phyloP scores from a whole-genome alignment of 805 yeast genomes.

The Monosporozyma aerobia region DNA sequence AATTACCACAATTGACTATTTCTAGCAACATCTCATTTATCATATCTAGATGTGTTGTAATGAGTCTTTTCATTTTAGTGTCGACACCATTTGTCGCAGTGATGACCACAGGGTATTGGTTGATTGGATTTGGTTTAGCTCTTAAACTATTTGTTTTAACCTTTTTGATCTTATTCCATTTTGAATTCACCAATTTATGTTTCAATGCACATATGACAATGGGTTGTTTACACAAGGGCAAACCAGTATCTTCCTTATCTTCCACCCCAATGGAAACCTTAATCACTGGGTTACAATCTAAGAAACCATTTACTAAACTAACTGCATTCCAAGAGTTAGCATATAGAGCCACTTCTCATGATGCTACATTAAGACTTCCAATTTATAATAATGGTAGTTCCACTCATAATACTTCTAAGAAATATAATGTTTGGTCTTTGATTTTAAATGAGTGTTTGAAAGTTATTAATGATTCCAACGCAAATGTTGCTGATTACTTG shows the following conservation, averaged over 20 bases:
- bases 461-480: constrained; percentile 42
- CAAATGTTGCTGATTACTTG: constrained; percentile 26
- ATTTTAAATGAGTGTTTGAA: constrained; percentile 52
- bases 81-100: constrained; percentile 20
- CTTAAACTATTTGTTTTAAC: constrained; percentile 29
- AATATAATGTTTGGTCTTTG: constrained; percentile 42
- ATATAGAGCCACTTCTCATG: constrained; percentile 45
- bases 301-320: constrained; percentile 40
- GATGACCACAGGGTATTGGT: constrained; percentile 34
- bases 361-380: constrained; percentile 39
- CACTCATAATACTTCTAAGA: not conserved
- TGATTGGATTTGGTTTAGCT: constrained; percentile 26
- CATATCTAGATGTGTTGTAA: constrained; percentile 28
- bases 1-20: constrained; percentile 32
- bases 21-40: constrained; percentile 23
- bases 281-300: constrained; percentile 51
- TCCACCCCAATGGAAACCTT: constrained; percentile 56
- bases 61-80: constrained; percentile 15
- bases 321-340: constrained; percentile 75
- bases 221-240: constrained; percentile 63
- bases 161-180: constrained; percentile 31
- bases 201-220: constrained; percentile 59
- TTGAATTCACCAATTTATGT: constrained; percentile 51
- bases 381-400: constrained; percentile 37
- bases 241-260: constrained; percentile 45